Conservation (phyloP, 2,329 filamentous ascomycete genomes). For the Trichoderma endophyticum region DNA sequence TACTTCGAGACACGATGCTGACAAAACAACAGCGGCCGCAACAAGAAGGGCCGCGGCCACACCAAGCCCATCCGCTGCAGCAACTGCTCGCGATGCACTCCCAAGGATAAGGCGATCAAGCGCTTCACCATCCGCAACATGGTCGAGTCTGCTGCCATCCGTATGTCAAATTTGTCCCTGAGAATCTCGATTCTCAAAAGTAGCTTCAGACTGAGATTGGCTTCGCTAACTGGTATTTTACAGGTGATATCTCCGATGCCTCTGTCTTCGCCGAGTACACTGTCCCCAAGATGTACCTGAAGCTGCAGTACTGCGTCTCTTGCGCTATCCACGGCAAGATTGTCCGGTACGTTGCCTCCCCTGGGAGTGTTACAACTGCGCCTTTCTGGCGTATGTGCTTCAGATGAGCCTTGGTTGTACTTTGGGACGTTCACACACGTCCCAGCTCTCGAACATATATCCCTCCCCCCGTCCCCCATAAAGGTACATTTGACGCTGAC, state of each 20-base stretch:
- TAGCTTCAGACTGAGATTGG: neutral
- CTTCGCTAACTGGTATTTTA: neutral
- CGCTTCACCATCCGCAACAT: conserved; percentile 99
- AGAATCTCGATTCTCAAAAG: neutral
- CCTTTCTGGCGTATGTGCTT: conserved; percentile 46
- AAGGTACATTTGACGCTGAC: conserved; percentile 43
- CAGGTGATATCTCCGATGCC: conserved; percentile 99
- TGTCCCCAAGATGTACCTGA: conserved; percentile 99
- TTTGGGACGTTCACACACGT: conserved; percentile 29
- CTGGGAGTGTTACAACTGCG: conserved; percentile 58
- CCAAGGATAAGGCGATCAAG: conserved; percentile 99
- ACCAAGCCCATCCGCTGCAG: conserved; percentile 93
- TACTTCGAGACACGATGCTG: conserved; percentile 20
- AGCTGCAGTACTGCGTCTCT: conserved; percentile 99
- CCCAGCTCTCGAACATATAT: conserved; percentile 17
- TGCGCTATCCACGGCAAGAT: conserved; percentile 99
- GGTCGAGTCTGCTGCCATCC: conserved; percentile 99
- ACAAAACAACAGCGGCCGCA: conserved; percentile 70
- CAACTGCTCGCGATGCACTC: conserved; percentile 78
- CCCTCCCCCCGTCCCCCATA: conserved; percentile 23
- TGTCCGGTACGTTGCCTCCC: conserved; percentile 83
- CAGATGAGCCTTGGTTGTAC: conserved; percentile 61
- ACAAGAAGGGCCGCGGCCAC: conserved; percentile 99
- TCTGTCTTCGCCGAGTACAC: conserved; percentile 99
- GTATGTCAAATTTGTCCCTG: conserved; percentile 60